Base-by-base conservation (phyloP, 129 eudicot species). In the Pseudognaphalium luteoalbum region DNA sequence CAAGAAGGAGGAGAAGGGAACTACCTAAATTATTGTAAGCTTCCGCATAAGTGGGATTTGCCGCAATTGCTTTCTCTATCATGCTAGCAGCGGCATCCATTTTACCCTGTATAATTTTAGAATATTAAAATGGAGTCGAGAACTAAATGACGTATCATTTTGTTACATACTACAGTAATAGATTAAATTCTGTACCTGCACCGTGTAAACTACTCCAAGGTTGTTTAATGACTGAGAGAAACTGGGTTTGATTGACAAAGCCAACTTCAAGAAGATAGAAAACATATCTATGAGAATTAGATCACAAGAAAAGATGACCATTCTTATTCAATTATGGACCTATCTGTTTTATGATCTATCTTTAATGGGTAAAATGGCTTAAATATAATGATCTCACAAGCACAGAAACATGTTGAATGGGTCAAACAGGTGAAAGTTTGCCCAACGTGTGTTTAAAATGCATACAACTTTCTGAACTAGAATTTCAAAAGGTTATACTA, bases 21-120 rank as follows among this genome's bases (percentile, higher is more conserved):
- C 56, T 42, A 92, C 97, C 97, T 82, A 92, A 83, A 79, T 94
- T 94, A 78, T 94, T 94, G 80, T 94, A 94, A 64, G 99, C 99
- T 86, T 94, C 99, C 11, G 99, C 91, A 89, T 94, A 94, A 16
- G 92, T 89, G 32, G 99, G 96, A 90, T 94, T 91, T 19, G 99
- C 99, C 66, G 89, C 83, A 66, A 94, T 94, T 58, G 99, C 99
- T 80, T 91, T 94, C 78, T 94, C 97, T 75, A 94, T 91, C 99
- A 91, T 91, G 87, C 96, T 86, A 34, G 99, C 93, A 33, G 99
- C 99, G 69, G 96, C 97, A 85, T 94, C 99, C 97, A 94, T 94
- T 86, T 94, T 94, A 71, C 99, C 99, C 99, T 91, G 85, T 25
- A 66, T 39, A 25, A 63, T 72, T 11, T 58, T 47, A 30, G 47